phyloP scores from a whole-genome alignment of 768 basidiomycete genomes.

The Rhizopogon vulgaris region DNA sequence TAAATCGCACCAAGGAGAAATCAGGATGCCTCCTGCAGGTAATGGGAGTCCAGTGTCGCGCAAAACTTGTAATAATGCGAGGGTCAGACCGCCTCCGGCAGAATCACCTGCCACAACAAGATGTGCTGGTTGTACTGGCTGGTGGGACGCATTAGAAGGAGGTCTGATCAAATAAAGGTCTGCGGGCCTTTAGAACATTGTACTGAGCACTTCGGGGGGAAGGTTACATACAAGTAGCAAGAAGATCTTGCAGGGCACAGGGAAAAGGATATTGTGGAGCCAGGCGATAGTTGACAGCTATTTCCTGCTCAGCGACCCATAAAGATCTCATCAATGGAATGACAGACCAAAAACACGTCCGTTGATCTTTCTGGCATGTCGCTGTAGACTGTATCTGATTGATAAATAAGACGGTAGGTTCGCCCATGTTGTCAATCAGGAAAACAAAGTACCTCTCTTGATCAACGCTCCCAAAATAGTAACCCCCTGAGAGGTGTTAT shows the following conservation, averaged over 20 bases:
- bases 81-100: constrained; percentile 82
- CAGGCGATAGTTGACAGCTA: constrained; percentile 78
- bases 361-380: constrained; percentile 87
- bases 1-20: constrained; percentile 92
- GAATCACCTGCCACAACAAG: constrained; percentile 90
- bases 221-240: constrained; percentile 70
- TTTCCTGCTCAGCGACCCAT: constrained; percentile 10
- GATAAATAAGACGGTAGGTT: constrained; percentile 1
- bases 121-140: constrained; percentile 71
- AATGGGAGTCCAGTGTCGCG: constrained; percentile 77
- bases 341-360: constrained; percentile 76
- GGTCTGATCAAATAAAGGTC: constrained; percentile 89
- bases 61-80: constrained; percentile 81
- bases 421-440: neutral
- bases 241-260: constrained; percentile 80
- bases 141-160: constrained; percentile 71
- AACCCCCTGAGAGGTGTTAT: constrained; percentile 49
- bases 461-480: constrained; percentile 77
- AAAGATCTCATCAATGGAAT: neutral
- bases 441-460: constrained; percentile 50
- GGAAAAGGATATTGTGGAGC: constrained; percentile 98
- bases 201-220: neutral
- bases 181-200: constrained; percentile 19
- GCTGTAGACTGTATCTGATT: constrained; percentile 64
- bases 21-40: constrained; percentile 83